These are phyloP conservation scores for Theileria sp. DNA, from an alignment of 169 alveolate species.

Conservation along the genomic window DNA sequence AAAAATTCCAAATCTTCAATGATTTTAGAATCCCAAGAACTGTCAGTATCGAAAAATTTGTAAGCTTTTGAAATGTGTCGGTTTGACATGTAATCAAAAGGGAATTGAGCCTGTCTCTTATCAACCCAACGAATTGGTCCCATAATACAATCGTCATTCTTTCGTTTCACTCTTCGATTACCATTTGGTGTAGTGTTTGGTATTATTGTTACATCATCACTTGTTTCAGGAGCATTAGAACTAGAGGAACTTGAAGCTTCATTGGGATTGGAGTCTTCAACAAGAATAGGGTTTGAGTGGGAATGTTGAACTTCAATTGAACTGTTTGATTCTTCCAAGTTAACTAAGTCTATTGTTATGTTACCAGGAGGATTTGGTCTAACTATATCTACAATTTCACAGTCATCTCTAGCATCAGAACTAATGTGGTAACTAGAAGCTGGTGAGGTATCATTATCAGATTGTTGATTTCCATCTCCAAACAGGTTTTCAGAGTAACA, in stretches of 20 bases:
- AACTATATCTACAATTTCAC: slow-evolving; percentile 28
- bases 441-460: background rate
- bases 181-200: background rate
- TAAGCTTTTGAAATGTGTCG: slow-evolving; percentile 36
- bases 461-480: background rate
- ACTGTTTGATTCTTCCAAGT: background rate
- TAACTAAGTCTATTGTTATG: background rate
- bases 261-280: slow-evolving; percentile 7
- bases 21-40: background rate
- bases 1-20: slow-evolving; percentile 57
- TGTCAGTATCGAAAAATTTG: slow-evolving; percentile 22
- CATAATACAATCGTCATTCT: slow-evolving; percentile 46
- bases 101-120: background rate
- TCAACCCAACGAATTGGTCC: slow-evolving; percentile 62
- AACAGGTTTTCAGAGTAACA: background rate
- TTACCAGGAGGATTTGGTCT: background rate
- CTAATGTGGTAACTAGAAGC: background rate
- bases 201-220: background rate
- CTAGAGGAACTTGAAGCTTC: background rate
- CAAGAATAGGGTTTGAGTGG: slow-evolving; percentile 10
- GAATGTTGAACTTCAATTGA: background rate
- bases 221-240: background rate
- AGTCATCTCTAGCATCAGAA: slow-evolving; percentile 11
- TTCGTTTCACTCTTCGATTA: background rate
- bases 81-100: slow-evolving; percentile 33